Evolutionary conservation across 2,329 filamentous ascomycete species (phyloP), one percentile per base, ranked within the genome.

Genomic region (Cadophora sp.): DNA sequence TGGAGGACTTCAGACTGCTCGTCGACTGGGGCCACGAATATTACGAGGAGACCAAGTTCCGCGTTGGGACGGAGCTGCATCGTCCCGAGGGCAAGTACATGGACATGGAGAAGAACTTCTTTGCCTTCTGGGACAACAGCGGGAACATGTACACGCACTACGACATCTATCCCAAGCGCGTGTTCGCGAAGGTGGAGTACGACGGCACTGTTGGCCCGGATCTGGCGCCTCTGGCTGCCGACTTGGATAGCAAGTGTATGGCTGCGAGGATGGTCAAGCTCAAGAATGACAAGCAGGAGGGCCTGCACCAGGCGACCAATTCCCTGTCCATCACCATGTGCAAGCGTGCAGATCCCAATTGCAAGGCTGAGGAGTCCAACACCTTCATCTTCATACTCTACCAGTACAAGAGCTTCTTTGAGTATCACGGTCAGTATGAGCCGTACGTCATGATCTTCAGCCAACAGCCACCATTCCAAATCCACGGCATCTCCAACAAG

Each of bases 41-140:
- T 12, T 50, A 40, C 62, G 78, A 72, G n/a, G 68, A 74, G 51
- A 24, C 26, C 14, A 34, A 67, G 31, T 75, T 79, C 58, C 68
- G 75, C 7, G 60, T 73, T 0, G 81, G 81, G 0, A 86, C 82
- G 0, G 87, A 89, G 70, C 74, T 89, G 3, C 83, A 84, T 48
- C 79, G 86, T 0, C 86, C 85, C 0, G 67, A 72, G 1, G 81
- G 83, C 0, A 43, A 22, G 19, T 84, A 79, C 73, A 73, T 74
- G 2, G 43, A 72, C 0, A 73, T 89, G 31, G 87, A 90, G 77
- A 89, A 89, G 82, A 89, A 90, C 72, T 90, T 82, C 80, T 89
- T 89, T 71, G 68, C 86, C 2, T 89, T 89, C 77, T 89, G 87
- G 87, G 86, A 88, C 69, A 66, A 69, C 0, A 66, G 78, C 0